These are phyloP conservation scores for Candida pini DNA, from an alignment of 805 yeast species.

Conservation along the genomic window DNA sequence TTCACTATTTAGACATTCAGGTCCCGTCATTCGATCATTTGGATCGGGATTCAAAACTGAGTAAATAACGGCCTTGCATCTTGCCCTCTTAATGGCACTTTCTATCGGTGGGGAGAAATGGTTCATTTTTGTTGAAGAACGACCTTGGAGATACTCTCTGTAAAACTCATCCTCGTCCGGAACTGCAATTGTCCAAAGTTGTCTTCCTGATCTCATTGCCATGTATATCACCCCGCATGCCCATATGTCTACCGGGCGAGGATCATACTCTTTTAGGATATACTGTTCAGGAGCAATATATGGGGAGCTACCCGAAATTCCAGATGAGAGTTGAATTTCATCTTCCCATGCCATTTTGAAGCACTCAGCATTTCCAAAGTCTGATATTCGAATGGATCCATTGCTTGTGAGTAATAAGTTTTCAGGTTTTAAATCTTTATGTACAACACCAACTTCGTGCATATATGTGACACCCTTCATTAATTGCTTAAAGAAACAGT, in stretches of 20 bases:
- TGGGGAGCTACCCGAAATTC: slow-evolving; percentile 82
- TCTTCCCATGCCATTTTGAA: slow-evolving; percentile 81
- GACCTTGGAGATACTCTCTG: slow-evolving; percentile 59
- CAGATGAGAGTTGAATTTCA: slow-evolving; percentile 63
- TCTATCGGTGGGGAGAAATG: slow-evolving; percentile 93
- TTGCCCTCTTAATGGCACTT: slow-evolving; percentile 61
- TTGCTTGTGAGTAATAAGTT: slow-evolving; percentile 66
- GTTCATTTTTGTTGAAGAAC: slow-evolving; percentile 77
- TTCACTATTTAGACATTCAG: slow-evolving; percentile 84
- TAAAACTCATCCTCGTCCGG: slow-evolving; percentile 74
- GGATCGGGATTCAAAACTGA: slow-evolving; percentile 93
- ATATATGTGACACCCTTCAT: slow-evolving; percentile 79
- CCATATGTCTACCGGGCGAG: slow-evolving; percentile 84
- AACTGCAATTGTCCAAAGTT: slow-evolving; percentile 83
- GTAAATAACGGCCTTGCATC: slow-evolving; percentile 90
- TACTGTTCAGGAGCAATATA: slow-evolving; percentile 91
- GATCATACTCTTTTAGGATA: slow-evolving; percentile 61
- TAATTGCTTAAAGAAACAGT: slow-evolving; percentile 83
- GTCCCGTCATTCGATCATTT: slow-evolving; percentile 76
- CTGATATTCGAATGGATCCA: slow-evolving; percentile 77
- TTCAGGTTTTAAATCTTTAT: slow-evolving; percentile 86
- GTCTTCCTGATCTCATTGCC: slow-evolving; percentile 94
- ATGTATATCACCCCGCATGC: slow-evolving; percentile 88
- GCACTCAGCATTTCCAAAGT: slow-evolving; percentile 84
- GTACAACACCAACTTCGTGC: slow-evolving; percentile 89